A percentile compares a stretch with the other conserved stretches of the same genome.
Conservation (phyloP, 768 basidiomycete genomes). For the Tylopilus vinaceipallidus region DNA sequence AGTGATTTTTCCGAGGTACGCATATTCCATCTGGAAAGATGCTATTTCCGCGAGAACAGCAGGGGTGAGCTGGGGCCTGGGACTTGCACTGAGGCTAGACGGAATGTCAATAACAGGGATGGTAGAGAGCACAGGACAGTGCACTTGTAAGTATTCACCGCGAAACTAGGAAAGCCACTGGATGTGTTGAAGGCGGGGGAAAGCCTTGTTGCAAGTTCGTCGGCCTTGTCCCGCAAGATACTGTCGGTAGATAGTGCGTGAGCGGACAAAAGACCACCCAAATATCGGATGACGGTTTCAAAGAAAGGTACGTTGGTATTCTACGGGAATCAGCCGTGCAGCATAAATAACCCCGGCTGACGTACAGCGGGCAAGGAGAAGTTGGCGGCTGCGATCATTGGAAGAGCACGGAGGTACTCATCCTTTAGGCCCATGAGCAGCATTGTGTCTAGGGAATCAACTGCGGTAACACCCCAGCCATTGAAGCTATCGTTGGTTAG, state of each 20-base stretch:
- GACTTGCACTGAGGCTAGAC: conserved; percentile 3
- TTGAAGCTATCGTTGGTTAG: conserved; percentile 55
- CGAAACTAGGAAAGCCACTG: conserved; percentile 68
- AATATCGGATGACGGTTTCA: conserved; percentile 86
- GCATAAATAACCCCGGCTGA: background rate
- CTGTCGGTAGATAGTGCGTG: conserved; percentile 70
- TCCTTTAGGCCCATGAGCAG: conserved; percentile 72
- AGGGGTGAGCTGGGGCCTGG: conserved; percentile 29
- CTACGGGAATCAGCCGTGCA: conserved; percentile 8
- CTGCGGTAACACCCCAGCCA: conserved; percentile 73
- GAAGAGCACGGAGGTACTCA: conserved; percentile 66
- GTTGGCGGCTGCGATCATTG: conserved; percentile 46
- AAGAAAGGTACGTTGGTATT: conserved; percentile 55
- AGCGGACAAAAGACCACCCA: conserved; percentile 84
- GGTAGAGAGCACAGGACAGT: conserved; percentile 7
- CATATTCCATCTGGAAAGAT: conserved; percentile 80
- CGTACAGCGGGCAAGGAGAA: conserved; percentile 49
- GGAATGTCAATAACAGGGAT: background rate
- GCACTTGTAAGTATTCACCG: conserved; percentile 64
- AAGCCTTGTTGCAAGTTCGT: conserved; percentile 73
- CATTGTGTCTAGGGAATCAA: conserved; percentile 87
- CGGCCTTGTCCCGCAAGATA: conserved; percentile 64
- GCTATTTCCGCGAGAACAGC: conserved; percentile 76
- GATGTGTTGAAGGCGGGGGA: conserved; percentile 70
- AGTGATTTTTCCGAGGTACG: conserved; percentile 77